Percentiles rank a stretch among this genome's conserved stretches.
Evolutionary conservation across 2,329 filamentous ascomycete genomes (phyloP).

Genomic region (Diaporthe amygdali): DNA sequence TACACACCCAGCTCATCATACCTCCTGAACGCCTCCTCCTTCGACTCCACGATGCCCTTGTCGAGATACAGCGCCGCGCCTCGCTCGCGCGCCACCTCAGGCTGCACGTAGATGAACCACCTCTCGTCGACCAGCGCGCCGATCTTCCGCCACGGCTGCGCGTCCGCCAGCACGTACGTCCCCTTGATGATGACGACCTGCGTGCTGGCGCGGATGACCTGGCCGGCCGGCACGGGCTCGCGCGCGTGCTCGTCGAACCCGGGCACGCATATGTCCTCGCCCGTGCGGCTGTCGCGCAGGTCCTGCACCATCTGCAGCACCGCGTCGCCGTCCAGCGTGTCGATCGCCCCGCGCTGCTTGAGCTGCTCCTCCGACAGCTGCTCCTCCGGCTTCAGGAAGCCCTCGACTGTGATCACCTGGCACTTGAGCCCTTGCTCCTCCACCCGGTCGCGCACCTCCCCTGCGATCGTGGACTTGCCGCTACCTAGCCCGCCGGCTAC

Average conservation of each 20-base stretch:
- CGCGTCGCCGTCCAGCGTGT: constrained; percentile 4
- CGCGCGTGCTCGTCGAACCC: constrained; percentile 8
- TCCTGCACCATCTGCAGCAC: constrained; percentile 8
- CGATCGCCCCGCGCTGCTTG: background rate
- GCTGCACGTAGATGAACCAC: constrained; percentile 4
- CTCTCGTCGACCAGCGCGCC: background rate
- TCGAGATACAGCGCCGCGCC: background rate
- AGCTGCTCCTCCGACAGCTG: background rate
- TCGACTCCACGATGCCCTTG: background rate
- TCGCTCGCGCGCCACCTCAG: background rate
- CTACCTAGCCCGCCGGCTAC: background rate
- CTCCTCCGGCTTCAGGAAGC: background rate
- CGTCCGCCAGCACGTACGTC: background rate
- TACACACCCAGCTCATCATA: background rate
- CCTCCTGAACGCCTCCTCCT: constrained; percentile 5
- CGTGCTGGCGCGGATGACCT: background rate
- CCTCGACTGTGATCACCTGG: background rate
- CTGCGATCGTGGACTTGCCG: constrained; percentile 3
- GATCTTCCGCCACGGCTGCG: constrained; percentile 1
- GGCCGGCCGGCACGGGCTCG: background rate
- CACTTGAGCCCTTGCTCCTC: background rate
- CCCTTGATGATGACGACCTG: constrained; percentile 12
- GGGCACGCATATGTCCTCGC: background rate
- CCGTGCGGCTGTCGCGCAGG: background rate
- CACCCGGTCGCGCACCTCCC: background rate